These are phyloP conservation scores for Fraxinus velutina DNA, from an alignment of 305 asterid genomes.

Conservation along the genomic window DNA sequence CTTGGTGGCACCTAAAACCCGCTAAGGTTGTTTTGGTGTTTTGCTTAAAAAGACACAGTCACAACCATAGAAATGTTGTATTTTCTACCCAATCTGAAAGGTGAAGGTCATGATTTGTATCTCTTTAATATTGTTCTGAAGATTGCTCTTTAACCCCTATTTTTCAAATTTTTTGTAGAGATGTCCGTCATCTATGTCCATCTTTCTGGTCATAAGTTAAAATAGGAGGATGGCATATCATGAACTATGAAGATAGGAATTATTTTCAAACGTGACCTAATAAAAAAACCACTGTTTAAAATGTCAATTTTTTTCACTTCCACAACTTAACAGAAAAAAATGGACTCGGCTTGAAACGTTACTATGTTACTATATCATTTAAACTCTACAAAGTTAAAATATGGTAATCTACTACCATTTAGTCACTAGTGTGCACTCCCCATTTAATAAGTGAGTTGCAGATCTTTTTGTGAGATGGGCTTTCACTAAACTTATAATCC, in stretches of 20 bases:
- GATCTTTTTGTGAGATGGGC: neutral
- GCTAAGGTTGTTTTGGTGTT: neutral
- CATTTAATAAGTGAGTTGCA: neutral
- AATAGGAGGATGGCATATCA: neutral
- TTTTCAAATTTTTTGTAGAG: neutral
- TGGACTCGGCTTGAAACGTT: neutral
- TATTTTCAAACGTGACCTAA: neutral
- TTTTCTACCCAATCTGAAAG: neutral
- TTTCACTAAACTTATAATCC: neutral
- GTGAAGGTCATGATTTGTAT: neutral
- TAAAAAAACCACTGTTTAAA: neutral
- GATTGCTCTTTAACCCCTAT: neutral
- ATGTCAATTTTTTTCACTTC: neutral
- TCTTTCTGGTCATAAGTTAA: neutral
- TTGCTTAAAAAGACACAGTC: neutral
- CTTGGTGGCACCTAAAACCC: neutral
- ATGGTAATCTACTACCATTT: neutral
- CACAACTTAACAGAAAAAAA: neutral
- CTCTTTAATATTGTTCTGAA: neutral
- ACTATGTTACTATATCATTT: neutral
- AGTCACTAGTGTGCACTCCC: neutral
- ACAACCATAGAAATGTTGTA: neutral
- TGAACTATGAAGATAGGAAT: neutral
- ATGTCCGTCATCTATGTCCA: neutral
- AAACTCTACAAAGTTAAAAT: slow-evolving; percentile 5